A percentile compares a stretch with the other conserved stretches of the same genome.
Conservation (phyloP, 108 stramenopile genomes). For the Craspedostauros australis region DNA sequence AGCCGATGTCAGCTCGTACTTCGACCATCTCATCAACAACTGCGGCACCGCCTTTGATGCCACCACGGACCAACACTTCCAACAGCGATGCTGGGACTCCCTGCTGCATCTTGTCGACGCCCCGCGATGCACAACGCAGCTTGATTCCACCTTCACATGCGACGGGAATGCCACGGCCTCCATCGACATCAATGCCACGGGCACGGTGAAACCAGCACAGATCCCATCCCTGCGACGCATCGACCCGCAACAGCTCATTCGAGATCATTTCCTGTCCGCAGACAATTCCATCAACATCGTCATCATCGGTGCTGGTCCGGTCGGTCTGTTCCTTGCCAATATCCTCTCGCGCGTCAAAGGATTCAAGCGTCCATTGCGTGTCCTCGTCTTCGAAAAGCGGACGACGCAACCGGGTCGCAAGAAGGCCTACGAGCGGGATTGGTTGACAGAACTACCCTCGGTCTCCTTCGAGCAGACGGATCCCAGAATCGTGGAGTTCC, state of each 20-base stretch:
- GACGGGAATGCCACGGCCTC: too few relatives aligned
- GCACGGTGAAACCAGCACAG: too few relatives aligned
- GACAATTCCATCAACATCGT: slow-evolving; percentile 2
- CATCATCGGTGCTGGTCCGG: slow-evolving; percentile 11
- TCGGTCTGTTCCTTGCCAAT: slow-evolving; percentile 9
- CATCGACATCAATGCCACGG: too few relatives aligned
- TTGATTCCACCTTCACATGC: too few relatives aligned
- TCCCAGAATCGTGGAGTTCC: too few relatives aligned
- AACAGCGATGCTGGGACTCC: too few relatives aligned
- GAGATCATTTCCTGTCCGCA: background rate
- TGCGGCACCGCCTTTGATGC: too few relatives aligned
- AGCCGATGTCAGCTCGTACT: background rate
- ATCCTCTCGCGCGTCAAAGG: too few relatives aligned
- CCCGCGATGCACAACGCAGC: background rate
- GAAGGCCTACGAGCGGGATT: background rate
- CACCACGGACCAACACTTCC: too few relatives aligned
- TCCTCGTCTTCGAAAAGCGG: slow-evolving; percentile 5
- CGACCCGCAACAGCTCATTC: background rate
- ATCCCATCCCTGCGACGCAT: too few relatives aligned
- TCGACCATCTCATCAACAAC: background rate
- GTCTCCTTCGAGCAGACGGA: too few relatives aligned
- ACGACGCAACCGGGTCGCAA: background rate
- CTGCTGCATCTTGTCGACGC: too few relatives aligned
- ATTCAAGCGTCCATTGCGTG: background rate
- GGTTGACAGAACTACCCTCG: slow-evolving; percentile 2